Conservation (phyloP, 1,139 yeast species). For the Geotrichum aggregatum region DNA sequence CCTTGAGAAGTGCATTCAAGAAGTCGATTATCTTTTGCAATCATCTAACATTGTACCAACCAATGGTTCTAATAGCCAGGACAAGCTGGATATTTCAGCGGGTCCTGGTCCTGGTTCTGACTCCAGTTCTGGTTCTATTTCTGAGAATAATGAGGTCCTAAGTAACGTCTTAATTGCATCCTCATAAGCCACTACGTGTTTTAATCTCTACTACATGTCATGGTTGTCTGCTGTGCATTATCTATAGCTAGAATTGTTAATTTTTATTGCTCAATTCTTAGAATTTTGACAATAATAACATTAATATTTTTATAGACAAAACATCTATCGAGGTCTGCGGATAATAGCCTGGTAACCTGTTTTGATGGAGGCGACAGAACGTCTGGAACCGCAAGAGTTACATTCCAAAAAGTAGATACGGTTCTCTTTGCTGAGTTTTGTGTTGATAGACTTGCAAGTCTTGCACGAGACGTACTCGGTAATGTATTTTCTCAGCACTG, state of each 20-base stretch:
- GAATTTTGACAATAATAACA: too few species aligned
- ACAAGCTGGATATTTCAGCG: too few species aligned
- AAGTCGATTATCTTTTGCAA: conserved; percentile 37
- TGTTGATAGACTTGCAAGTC: conserved; percentile 97
- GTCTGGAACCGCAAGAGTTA: conserved; percentile 95
- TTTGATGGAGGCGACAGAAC: conserved; percentile 95
- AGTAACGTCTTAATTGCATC: too few species aligned
- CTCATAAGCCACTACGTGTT: too few species aligned
- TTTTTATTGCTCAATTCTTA: too few species aligned
- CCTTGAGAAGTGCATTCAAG: conserved; percentile 38
- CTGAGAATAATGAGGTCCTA: background rate
- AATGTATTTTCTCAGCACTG: conserved; percentile 92
- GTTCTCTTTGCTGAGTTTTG: conserved; percentile 93
- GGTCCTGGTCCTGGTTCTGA: too few species aligned
- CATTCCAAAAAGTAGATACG: conserved; percentile 97
- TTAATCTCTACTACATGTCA: too few species aligned
- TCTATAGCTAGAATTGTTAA: too few species aligned
- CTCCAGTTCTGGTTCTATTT: too few species aligned
- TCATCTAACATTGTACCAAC: conserved; percentile 24
- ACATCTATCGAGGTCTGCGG: conserved; percentile 32
- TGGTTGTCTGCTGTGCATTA: too few species aligned
- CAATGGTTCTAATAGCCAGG: too few species aligned
- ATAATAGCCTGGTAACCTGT: conserved; percentile 97
- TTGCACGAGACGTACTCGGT: conserved; percentile 97
- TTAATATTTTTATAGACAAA: too few species aligned